Conservation (phyloP, 2,329 filamentous ascomycete species). For the Cercospora sp. region DNA sequence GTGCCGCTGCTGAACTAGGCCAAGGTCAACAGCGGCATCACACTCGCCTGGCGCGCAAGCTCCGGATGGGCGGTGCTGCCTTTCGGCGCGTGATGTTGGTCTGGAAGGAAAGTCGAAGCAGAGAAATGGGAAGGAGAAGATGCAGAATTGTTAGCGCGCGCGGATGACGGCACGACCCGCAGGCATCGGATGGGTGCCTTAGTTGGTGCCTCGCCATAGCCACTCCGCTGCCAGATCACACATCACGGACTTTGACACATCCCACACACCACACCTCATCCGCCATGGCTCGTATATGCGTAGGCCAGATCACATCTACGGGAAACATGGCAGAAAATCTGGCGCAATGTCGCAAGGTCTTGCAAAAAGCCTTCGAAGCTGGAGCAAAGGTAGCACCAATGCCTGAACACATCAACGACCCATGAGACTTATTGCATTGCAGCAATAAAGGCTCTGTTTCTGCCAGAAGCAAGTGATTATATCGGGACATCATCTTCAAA, state of each 20-base stretch:
- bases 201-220: not conserved
- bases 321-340: slow-evolving; percentile 76
- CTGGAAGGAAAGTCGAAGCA: not conserved
- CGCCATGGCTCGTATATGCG: slow-evolving; percentile 27
- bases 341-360: slow-evolving; percentile 69
- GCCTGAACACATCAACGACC: not conserved
- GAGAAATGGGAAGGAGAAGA: not conserved
- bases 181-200: not conserved
- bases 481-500: slow-evolving; percentile 69
- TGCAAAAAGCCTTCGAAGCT: slow-evolving; percentile 69
- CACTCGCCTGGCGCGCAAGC: not conserved
- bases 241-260: not conserved
- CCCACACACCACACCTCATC: not conserved
- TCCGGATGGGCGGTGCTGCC: not conserved
- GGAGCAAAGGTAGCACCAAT: slow-evolving; percentile 68
- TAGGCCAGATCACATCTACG: slow-evolving; percentile 88
- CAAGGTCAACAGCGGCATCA: not conserved
- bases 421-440: slow-evolving; percentile 10
- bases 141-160: slow-evolving; percentile 2
- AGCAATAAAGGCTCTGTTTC: slow-evolving; percentile 70
- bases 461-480: slow-evolving; percentile 91
- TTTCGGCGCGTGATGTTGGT: slow-evolving; percentile 1
- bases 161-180: not conserved
- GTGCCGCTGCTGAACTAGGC: not conserved
- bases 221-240: not conserved